Evolutionary conservation across 495 filamentous ascomycete species (phyloP).

Genomic region (Tuber magnatum): DNA sequence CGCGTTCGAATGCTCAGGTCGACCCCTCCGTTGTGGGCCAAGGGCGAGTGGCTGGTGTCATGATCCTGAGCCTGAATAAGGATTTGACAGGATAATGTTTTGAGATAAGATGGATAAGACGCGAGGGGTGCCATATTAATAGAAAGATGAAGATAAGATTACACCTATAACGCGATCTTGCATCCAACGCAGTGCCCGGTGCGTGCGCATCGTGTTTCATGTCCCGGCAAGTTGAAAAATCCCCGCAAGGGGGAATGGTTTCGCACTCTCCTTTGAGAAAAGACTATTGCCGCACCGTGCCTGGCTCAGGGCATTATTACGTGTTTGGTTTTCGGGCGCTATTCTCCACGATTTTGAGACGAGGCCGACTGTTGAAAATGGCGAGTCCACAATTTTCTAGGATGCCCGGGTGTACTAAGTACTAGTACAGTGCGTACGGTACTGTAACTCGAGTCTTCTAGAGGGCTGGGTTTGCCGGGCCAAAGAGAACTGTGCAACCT

Average conservation of each 20-base stretch:
- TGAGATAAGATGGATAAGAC: constrained; percentile 3
- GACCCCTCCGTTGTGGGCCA: neutral
- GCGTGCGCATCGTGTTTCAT: neutral
- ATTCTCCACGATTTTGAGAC: neutral
- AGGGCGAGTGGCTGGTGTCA: neutral
- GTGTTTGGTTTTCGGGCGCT: neutral
- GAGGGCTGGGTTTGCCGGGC: neutral
- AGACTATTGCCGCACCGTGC: neutral
- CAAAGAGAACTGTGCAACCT: neutral
- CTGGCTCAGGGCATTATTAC: neutral
- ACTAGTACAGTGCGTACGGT: neutral
- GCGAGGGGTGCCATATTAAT: neutral
- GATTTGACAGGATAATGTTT: neutral
- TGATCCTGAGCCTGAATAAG: neutral
- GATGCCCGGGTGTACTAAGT: neutral
- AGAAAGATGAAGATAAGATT: neutral
- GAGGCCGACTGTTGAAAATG: neutral
- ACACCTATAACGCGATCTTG: neutral
- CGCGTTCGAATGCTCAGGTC: neutral
- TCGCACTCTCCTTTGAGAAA: neutral
- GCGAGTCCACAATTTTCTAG: neutral
- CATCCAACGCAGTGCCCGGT: neutral
- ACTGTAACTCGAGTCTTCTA: neutral
- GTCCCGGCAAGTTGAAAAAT: neutral
- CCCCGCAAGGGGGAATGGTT: neutral